Evolutionary conservation across 164 flowering plant genomes (phyloP), one percentile per base, ranked within the genome.

Genomic region (Aristolochia californica): DNA sequence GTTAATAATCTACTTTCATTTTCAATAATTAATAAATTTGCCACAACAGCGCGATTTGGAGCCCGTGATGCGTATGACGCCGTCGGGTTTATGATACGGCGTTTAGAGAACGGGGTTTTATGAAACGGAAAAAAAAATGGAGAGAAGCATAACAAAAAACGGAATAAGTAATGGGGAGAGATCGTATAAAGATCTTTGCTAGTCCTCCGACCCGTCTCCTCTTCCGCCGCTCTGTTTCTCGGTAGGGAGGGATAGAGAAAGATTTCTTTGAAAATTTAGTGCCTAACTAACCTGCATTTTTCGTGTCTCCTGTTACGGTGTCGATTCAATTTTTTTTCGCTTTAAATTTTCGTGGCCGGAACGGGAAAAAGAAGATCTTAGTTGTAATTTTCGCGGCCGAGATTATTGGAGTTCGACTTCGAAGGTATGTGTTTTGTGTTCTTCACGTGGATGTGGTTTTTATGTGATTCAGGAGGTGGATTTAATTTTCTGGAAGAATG

Each of bases 171-270:
- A 13, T 23, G 53, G 25, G 11, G 24, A 15, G 53, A 17, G 30
- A 25, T 26, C 17, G 43, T 27, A 27, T 28, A 49, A 59, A 59
- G 47, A 50, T 30, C 55, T 22, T 28, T 13, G 21, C 47, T 16
- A 30, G 24, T 47, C n/a, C 48, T 38, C 63, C 62, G 20, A 48
- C 63, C 63, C 56, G 55, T 13, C 50, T 55, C 34, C 56, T 17
- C 22, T 55, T 9, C 34, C 55, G 5, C 45, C 47, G 48, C 45
- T 23, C 28, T 50, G 13, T 21, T 23, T 27, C 0, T 21, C 11
- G 21, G 24, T 13, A 22, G 30, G 27, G 45, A 20, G 15, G 48
- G 40, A 27, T 11, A 28, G 23, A 27, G 38, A 55, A 17, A 51
- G 40, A 49, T 50, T 51, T 38, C 48, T 22, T n/a, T 22, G 17